Percentiles rank a stretch among this genome's conserved stretches.
phyloP scores from a whole-genome alignment of 441 rosid genomes.

The Gossypium schwendimanii region DNA sequence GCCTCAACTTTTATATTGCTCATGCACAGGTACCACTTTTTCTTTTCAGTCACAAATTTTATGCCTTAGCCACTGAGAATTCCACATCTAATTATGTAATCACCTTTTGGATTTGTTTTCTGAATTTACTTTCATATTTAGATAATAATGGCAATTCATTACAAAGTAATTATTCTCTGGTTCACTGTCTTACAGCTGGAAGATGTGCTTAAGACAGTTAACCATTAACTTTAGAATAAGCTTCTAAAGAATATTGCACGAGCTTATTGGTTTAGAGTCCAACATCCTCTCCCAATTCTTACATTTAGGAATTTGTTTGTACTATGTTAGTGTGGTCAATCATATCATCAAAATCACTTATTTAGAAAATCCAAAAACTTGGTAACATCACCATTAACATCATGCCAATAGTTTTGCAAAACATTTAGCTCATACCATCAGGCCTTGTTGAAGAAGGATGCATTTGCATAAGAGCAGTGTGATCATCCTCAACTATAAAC shows the following conservation, averaged over 20 bases:
- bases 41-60: not conserved
- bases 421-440: not conserved
- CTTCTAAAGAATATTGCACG: not conserved
- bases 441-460: not conserved
- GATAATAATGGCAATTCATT: not conserved
- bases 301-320: not conserved
- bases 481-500: not conserved
- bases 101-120: not conserved
- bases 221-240: not conserved
- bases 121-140: not conserved
- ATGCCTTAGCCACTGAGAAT: not conserved
- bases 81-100: not conserved
- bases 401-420: not conserved
- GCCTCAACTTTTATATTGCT: conserved; percentile 83
- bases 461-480: not conserved
- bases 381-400: not conserved
- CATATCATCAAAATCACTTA: not conserved
- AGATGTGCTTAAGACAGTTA: not conserved
- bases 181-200: not conserved
- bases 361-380: not conserved
- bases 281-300: not conserved
- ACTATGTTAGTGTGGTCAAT: not conserved
- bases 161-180: not conserved
- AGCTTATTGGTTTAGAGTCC: not conserved
- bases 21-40: conserved; percentile 76